Base-by-base conservation (phyloP, 2,329 filamentous ascomycete species). In the Trichoderma sp. region DNA sequence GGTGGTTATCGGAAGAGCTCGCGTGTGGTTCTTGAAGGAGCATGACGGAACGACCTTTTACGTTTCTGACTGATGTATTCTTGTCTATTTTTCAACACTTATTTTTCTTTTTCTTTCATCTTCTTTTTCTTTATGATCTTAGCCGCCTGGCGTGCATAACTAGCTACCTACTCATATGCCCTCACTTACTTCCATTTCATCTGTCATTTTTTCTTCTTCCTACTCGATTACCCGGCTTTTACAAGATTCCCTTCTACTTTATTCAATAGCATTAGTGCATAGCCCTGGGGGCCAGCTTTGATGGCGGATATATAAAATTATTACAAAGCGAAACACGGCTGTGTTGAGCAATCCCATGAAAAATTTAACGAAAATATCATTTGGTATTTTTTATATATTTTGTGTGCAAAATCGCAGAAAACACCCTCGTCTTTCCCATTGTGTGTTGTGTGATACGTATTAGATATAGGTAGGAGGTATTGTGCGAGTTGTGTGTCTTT, bases 1-100 rank as follows among this genome's bases (percentile, higher is more conserved):
- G 45, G 45, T 21, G 85, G 84, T 74, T 81, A 88, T 77, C 85
- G 88, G 75, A 87, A 87, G 82, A 91, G 89, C 79, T 88, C 90
- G 81, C 85, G 85, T 75, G 86, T 89, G 41, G 82, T 91, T 50
- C 81, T 91, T 31, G 89, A 91, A 76, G 84, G 84, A 11, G 84
- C 81, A 60, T 67, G 38, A 76, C 21, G 59, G 41, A 33, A 65
- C 60, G 59, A 65, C 60, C 9, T 65, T 62, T 64, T 45, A 56
- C n/a, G n/a, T 53, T 64, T 56, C 38, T 65, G 60, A 65, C 69
- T 73, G 69, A 65, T 73, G 12, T 45, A 73, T 56, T 56, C 69
- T 65, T 73, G 59, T 64, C 59, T 64, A 64, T 63, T 64, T 41
- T 56, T n/a, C 16, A n/a, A 12, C 59, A 6, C 31, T 14, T 29